A percentile compares a stretch with the other conserved stretches of the same genome.
Conservation (phyloP, 1,284 basidiomycete species). For the Puccinia hordei region DNA sequence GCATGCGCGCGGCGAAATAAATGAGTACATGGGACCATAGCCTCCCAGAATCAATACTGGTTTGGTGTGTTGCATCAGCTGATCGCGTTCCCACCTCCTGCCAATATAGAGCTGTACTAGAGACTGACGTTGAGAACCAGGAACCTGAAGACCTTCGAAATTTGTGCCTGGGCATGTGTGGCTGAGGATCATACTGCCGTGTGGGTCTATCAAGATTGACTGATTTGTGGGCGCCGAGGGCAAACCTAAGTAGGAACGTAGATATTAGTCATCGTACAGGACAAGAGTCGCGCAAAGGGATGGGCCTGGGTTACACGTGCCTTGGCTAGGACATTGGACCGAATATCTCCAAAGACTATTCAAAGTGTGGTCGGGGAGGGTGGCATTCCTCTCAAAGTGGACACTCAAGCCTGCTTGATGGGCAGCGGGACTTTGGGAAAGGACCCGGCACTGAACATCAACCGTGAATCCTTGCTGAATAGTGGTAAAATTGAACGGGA, state of each 20-base stretch:
- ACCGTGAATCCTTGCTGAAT: constrained; percentile 40
- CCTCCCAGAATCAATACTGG: constrained; percentile 31
- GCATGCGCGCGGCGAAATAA: constrained; percentile 26
- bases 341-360: constrained; percentile 28
- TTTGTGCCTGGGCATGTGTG: neutral
- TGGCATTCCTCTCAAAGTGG: neutral
- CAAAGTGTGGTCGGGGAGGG: constrained; percentile 16
- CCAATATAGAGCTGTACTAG: neutral
- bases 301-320: neutral
- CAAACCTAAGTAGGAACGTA: neutral
- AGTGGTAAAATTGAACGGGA: constrained; percentile 41
- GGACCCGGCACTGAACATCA: constrained; percentile 10
- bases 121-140: constrained; percentile 32
- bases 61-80: neutral
- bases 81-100: neutral
- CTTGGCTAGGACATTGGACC: constrained; percentile 22
- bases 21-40: constrained; percentile 24
- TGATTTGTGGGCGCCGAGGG: constrained; percentile 15
- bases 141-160: neutral
- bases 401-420: neutral
- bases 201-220: neutral
- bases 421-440: neutral
- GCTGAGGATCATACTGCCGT: constrained; percentile 11
- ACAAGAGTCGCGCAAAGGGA: neutral
- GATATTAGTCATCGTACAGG: neutral